Base-by-base conservation (phyloP, 2,329 filamentous ascomycete genomes). In the Monosporascus sp. region DNA sequence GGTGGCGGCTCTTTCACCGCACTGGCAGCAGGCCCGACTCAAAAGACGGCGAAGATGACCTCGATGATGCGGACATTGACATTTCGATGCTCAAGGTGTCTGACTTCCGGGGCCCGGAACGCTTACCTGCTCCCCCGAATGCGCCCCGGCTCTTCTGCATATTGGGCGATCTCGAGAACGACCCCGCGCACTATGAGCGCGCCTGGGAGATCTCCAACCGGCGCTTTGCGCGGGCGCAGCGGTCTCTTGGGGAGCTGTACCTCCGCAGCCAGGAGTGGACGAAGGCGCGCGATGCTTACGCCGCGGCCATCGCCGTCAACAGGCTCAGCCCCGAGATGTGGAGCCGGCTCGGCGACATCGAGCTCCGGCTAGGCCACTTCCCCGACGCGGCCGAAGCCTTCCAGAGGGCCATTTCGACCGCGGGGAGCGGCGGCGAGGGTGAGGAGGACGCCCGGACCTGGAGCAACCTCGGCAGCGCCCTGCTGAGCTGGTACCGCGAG, bases 111-210 rank as follows among this genome's bases (percentile, higher is more conserved):
- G 91, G 91, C 0, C 77, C 84, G 1, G 86, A 90, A 62, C 77
- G 85, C 2, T 73, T 80, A 5, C 88, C 89, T 0, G 74, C 89
- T 0, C 90, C 91, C 0, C 79, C 88, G 1, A 90, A 97, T 65
- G 90, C 93, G 1, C 88, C 94, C 0, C 83, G 94, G 0, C 74
- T 97, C 5, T 93, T 92, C 75, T 97, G 93, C 66, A 97, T 99
- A 53, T 76, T 99, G 1, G 94, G 93, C 18, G 94, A 99, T 61
- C 79, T 99, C 17, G 89, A 96, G 60, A 77, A 84, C 22, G 81
- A 94, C 9, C 79, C 86, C 0, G 68, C 73, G 9, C 83, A 92
- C 72, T 99, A 95, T 72, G 82, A 89, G 58, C 87, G 86, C 15
- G 91, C 93, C 0, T 99, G 94, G 94, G 82, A 86, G 20, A 82